Base-by-base conservation (phyloP, 75 land plant species). In the Selaginella tamariscina region DNA sequence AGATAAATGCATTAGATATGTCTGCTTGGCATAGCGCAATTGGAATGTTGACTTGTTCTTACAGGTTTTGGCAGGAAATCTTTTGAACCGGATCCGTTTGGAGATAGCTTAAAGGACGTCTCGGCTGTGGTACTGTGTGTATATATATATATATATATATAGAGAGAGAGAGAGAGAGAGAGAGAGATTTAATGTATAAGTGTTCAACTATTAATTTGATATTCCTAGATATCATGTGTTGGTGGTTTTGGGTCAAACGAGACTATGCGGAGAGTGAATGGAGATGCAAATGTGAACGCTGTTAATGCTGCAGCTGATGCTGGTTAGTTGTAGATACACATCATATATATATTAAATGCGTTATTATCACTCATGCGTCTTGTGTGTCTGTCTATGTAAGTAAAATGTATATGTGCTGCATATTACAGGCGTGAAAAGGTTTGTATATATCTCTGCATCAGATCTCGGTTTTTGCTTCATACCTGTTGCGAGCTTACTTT, bases 211-310 rank as follows among this genome's bases (percentile, higher is more conserved):
- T 27, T 55, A 26, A 15, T 55, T 15, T 24, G 22, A 9, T 68
- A 29, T 55, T 60, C 28, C 24, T 39, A 89, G 93, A 81, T 94
- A 57, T 94, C 98, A 29, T 94, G 96, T 78, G 96, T 94, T 57
- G 98, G 98, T 32, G 96, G 96, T 21, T 94, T 94, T 80, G 98
- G 98, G 24, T 86, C 98, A 63, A 89, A 89, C 33, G 83, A 86
- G 27, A 44, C 83, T 20, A 94, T 94, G 98, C 86, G 78, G 33
- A 87, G 82, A 71, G 80, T 89, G 30, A 94, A 94, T 82, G 98
- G 98, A 30, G 82, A 82, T 70, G 98, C 98, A 76, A 94, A 94
- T 65, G 84, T 94, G 29, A 79, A 83, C 75, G 98, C 98, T 18
- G 83, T 94, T 21, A 82, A 72, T 30, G 74, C 64, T 1, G 78